Percentiles rank a stretch among this genome's conserved stretches.
Evolutionary conservation across 2,329 filamentous ascomycete species (phyloP).

Genomic region (Xylariaceae sp.): DNA sequence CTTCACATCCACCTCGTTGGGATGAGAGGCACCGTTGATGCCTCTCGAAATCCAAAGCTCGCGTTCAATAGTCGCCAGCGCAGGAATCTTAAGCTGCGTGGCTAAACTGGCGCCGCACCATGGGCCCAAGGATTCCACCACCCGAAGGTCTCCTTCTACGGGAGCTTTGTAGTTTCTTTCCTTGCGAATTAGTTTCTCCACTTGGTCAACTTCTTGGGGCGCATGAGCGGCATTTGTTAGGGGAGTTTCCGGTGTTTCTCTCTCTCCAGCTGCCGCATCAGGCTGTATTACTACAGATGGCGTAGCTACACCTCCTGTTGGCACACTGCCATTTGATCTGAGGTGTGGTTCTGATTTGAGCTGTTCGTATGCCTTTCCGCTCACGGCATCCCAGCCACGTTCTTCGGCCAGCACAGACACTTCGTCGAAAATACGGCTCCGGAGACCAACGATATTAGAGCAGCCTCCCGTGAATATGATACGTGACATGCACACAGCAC

Average conservation of each 20-base stretch:
- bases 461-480: slow-evolving; percentile 83
- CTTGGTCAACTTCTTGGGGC: slow-evolving; percentile 49
- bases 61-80: slow-evolving; percentile 66
- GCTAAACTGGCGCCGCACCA: slow-evolving; percentile 73
- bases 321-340: slow-evolving; percentile 29
- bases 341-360: slow-evolving; percentile 43
- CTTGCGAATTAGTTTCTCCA: slow-evolving; percentile 54
- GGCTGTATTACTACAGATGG: slow-evolving; percentile 17
- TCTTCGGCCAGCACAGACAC: slow-evolving; percentile 61
- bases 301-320: slow-evolving; percentile 17
- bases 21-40: slow-evolving; percentile 54
- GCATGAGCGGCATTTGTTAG: slow-evolving; percentile 39
- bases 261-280: slow-evolving; percentile 19
- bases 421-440: slow-evolving; percentile 72
- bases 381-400: slow-evolving; percentile 73
- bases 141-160: slow-evolving; percentile 58
- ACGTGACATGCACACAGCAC: slow-evolving; percentile 81
- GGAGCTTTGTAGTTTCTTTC: slow-evolving; percentile 37
- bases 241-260: slow-evolving; percentile 30
- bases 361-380: slow-evolving; percentile 62
- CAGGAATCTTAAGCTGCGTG: slow-evolving; percentile 63
- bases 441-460: slow-evolving; percentile 74
- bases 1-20: slow-evolving; percentile 56
- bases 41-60: slow-evolving; percentile 70
- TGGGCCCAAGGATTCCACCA: slow-evolving; percentile 64